phyloP scores from a whole-genome alignment of 2,329 filamentous ascomycete species.

The Akanthomyces lecanii region DNA sequence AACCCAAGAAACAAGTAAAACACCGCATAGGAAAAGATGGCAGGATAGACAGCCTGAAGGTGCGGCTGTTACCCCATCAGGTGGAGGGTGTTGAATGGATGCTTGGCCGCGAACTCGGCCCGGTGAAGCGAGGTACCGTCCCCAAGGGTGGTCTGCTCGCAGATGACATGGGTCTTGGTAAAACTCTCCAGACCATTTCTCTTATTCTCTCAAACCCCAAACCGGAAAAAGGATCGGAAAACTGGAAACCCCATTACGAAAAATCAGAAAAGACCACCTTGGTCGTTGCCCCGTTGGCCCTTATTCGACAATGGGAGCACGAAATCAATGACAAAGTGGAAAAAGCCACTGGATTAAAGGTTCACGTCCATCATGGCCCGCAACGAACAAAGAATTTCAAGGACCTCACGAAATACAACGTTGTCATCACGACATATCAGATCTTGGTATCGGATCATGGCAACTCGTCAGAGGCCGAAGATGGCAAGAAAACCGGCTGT shows the following conservation, averaged over 20 bases:
- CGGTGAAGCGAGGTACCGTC: slow-evolving; percentile 72
- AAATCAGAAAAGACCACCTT: slow-evolving; percentile 74
- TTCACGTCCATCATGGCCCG: slow-evolving; percentile 87
- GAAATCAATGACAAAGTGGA: slow-evolving; percentile 83
- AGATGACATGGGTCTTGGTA: slow-evolving; percentile 95
- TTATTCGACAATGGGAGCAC: slow-evolving; percentile 96
- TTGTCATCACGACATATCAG: slow-evolving; percentile 96
- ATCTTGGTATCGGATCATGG: slow-evolving; percentile 89
- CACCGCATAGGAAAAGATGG: slow-evolving; percentile 40
- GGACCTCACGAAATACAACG: slow-evolving; percentile 79
- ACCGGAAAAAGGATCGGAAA: slow-evolving; percentile 52
- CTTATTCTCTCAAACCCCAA: slow-evolving; percentile 80
- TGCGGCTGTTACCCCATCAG: slow-evolving; percentile 89
- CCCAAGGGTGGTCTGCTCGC: slow-evolving; percentile 93
- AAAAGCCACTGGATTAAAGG: slow-evolving; percentile 64
- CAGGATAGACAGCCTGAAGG: slow-evolving; percentile 70
- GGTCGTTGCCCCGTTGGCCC: slow-evolving; percentile 85
- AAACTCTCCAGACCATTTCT: slow-evolving; percentile 90
- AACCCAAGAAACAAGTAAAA: slow-evolving; percentile 19
- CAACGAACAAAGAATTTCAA: slow-evolving; percentile 73
- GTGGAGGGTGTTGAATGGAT: slow-evolving; percentile 94
- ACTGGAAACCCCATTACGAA: slow-evolving; percentile 65
- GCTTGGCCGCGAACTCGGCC: slow-evolving; percentile 84
- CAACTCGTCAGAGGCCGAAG: slow-evolving; percentile 56
- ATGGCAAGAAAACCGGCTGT: slow-evolving; percentile 69